phyloP scores from a whole-genome alignment of 768 basidiomycete species.

The Neoboletus magnificus region DNA sequence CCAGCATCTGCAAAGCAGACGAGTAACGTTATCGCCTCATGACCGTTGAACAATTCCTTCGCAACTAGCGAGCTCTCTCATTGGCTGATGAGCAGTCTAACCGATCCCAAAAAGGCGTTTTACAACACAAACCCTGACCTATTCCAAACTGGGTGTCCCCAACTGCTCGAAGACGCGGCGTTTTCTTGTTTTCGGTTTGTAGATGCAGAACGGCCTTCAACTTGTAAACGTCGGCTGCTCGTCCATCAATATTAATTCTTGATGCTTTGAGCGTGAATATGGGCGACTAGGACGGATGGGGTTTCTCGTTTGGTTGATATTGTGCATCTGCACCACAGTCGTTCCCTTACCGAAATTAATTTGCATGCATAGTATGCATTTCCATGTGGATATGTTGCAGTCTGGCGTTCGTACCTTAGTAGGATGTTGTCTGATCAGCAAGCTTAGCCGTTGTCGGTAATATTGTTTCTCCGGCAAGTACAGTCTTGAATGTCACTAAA shows the following conservation, averaged over 20 bases:
- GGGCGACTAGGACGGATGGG: neutral
- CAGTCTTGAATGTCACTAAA: neutral
- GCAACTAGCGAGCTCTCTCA: no score
- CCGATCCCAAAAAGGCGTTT: no score
- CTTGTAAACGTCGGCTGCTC: constrained; percentile 9
- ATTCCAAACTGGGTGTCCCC: no score
- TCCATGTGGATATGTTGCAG: neutral
- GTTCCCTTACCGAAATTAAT: neutral
- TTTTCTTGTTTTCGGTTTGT: no score
- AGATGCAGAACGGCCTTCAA: no score
- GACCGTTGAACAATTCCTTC: no score
- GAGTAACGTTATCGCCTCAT: no score
- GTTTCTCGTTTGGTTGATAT: neutral
- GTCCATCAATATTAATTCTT: neutral
- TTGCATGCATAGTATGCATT: neutral
- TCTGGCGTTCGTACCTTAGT: neutral
- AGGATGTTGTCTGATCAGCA: neutral
- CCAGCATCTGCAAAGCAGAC: no score
- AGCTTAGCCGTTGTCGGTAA: neutral
- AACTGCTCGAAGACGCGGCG: no score
- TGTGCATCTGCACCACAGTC: neutral
- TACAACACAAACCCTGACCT: no score
- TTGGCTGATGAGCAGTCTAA: no score
- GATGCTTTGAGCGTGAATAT: neutral
- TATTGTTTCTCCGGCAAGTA: neutral